Percentiles rank a stretch among this genome's conserved stretches.
Conservation (phyloP, 345 rosid species). For the Balakata baccata region DNA sequence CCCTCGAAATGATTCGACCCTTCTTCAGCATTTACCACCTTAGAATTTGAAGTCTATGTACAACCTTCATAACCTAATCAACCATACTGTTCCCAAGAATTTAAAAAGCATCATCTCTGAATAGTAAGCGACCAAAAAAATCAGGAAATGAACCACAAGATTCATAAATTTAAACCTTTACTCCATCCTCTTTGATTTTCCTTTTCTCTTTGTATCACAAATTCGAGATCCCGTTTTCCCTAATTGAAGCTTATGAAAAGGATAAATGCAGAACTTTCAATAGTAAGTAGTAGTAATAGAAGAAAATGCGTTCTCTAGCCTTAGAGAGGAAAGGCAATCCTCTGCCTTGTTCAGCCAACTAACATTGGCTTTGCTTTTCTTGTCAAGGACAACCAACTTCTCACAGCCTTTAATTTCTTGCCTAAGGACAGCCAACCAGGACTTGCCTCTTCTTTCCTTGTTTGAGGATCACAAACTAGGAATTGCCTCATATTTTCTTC, state of each 20-base stretch:
- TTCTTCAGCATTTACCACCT: neutral
- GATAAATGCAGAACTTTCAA: neutral
- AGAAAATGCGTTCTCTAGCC: neutral
- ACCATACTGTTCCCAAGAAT: neutral
- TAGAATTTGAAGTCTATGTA: neutral
- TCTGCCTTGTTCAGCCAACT: neutral
- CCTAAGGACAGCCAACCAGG: neutral
- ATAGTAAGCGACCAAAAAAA: neutral
- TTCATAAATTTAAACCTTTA: neutral
- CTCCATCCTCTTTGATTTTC: neutral
- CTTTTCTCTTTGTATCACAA: neutral
- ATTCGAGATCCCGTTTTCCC: neutral
- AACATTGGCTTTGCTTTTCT: neutral
- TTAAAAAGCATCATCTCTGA: neutral
- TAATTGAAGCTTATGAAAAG: neutral
- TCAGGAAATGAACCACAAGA: slow-evolving; percentile 2
- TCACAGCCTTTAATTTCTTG: no score
- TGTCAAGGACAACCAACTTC: neutral
- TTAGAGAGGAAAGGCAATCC: neutral
- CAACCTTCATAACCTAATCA: neutral
- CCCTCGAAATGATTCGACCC: slow-evolving; percentile 2
- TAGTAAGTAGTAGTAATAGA: neutral
- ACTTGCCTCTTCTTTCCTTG: neutral
- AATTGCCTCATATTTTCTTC: neutral
- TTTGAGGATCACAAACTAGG: neutral